Evolutionary conservation across 495 filamentous ascomycete species (phyloP), one percentile per base, ranked within the genome.

Genomic region (Xylaria nigripes): DNA sequence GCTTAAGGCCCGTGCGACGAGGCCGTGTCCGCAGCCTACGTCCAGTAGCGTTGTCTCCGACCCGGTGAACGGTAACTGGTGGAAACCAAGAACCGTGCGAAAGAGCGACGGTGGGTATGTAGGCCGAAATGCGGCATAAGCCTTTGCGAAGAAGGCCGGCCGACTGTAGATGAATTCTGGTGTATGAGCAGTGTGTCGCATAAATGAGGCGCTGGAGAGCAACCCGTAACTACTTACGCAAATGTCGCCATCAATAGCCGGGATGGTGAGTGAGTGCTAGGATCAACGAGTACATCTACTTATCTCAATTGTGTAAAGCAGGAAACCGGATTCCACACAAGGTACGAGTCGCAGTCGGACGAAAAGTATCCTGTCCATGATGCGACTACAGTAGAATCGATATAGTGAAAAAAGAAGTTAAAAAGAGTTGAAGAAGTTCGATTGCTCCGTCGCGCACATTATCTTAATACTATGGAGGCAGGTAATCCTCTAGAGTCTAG

Each of bases 61-160:
- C 32, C 13, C 27, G 70, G 68, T 3, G 58, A 41, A 42, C 46
- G 66, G 51, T 21, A 40, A 30, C 40, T 51, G 50, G 61, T 85
- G 81, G 65, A 76, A 85, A 36, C 58, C 63, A n/a, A 84, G 72
- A 6, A 84, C 68, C 32, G 68, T 70, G 43, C 63, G 72, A 69
- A 78, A 84, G 32, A 86, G 68, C 16, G 62, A 61, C 7, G 69
- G 57, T n/a, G 79, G 80, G 62, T 85, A 86, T 47, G 72, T 63
- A n/a, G 83, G 83, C 22, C 83, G 80, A 70, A 83, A 81, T 51
- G 79, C 63, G 12, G 83, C 82, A 58, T 85, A 85, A 25, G 72
- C 68, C 36, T 71, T 62, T 32, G 78, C 77, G 34, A 75, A 76
- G 64, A 80, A 86, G 32, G 67, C 72, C 23, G 69, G 34, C 32